phyloP scores from a whole-genome alignment of 2,329 filamentous ascomycete species.

The Neofusicoccum laricinum region DNA sequence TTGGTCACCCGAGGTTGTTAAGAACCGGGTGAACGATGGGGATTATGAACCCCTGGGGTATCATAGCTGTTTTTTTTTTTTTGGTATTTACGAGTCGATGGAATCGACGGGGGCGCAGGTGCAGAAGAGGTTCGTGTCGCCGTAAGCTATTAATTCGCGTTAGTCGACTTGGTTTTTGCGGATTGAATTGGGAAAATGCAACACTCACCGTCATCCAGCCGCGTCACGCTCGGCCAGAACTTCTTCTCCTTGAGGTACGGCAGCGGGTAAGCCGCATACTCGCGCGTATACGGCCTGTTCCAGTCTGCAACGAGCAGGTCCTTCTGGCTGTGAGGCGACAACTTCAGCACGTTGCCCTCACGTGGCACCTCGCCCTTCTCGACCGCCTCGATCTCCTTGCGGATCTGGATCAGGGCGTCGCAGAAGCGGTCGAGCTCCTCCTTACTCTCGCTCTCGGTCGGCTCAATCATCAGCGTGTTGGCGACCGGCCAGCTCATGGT shows the following conservation, averaged over 20 bases:
- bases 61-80: not conserved
- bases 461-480: slow-evolving; percentile 97
- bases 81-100: slow-evolving; percentile 1
- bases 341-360: slow-evolving; percentile 82
- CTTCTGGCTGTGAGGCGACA: slow-evolving; percentile 78
- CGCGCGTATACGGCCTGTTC: slow-evolving; percentile 76
- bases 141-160: slow-evolving; percentile 61
- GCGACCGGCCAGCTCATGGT: slow-evolving; percentile 97
- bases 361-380: slow-evolving; percentile 75
- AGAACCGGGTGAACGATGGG: not conserved
- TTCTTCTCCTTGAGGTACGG: slow-evolving; percentile 88
- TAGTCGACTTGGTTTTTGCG: slow-evolving; percentile 17
- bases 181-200: slow-evolving; percentile 21
- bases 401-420: slow-evolving; percentile 82
- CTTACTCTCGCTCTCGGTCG: slow-evolving; percentile 89
- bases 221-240: slow-evolving; percentile 88
- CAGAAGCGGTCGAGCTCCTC: slow-evolving; percentile 92
- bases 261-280: slow-evolving; percentile 84
- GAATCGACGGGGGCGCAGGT: slow-evolving; percentile 80
- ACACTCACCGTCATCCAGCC: slow-evolving; percentile 78
- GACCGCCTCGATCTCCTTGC: slow-evolving; percentile 77
- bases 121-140: slow-evolving; percentile 91
- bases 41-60: not conserved
- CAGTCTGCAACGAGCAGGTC: slow-evolving; percentile 76
- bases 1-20: not conserved